phyloP scores from a whole-genome alignment of 345 rosid genomes.

The Angophora floribunda region DNA sequence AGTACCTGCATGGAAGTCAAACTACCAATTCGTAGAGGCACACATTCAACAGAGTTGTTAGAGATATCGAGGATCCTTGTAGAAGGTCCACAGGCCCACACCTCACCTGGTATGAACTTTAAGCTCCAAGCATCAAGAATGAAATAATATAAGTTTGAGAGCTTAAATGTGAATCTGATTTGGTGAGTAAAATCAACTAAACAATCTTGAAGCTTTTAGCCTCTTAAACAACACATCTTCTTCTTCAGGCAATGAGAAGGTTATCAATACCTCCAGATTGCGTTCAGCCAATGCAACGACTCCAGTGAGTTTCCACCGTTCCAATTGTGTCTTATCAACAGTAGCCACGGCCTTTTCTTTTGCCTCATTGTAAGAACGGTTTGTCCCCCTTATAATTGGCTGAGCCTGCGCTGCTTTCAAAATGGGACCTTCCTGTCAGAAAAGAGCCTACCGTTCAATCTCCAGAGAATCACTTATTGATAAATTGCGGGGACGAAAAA shows the following conservation, averaged over 20 bases:
- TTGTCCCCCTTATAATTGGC: slow-evolving; percentile 32
- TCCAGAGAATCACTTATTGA: not conserved
- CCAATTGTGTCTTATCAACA: slow-evolving; percentile 38
- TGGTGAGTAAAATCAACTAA: not conserved
- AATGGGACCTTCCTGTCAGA: slow-evolving; percentile 58
- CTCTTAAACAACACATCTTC: not conserved
- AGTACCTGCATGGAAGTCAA: slow-evolving; percentile 48
- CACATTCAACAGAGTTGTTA: slow-evolving; percentile 42
- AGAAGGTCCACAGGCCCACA: slow-evolving; percentile 58
- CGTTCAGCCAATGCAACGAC: slow-evolving; percentile 58
- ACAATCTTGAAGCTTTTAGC: not conserved
- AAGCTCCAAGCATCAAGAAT: slow-evolving; percentile 5
- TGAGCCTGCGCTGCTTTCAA: slow-evolving; percentile 50
- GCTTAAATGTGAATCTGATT: not conserved
- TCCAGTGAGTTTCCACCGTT: slow-evolving; percentile 74
- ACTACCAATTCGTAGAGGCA: slow-evolving; percentile 42
- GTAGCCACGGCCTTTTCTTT: slow-evolving; percentile 12
- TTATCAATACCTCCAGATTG: slow-evolving; percentile 49
- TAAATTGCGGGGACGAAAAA: not conserved
- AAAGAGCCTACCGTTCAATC: not conserved
- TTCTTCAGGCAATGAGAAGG: not conserved
- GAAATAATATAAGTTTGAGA: not conserved
- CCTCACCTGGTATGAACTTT: slow-evolving; percentile 71
- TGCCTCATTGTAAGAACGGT: not conserved
- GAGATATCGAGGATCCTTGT: slow-evolving; percentile 58